Percentiles rank a stretch among this genome's conserved stretches.
These are phyloP conservation scores for grape (Vitis vinifera) DNA, from an alignment of 164 flowering plant species.

Conservation along the genomic window ASM3070453v1 NC_081823.1:4996501-4997000, in stretches of 20 bases:
- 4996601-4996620: too few relatives aligned
- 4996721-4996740: neutral
- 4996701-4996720: neutral
- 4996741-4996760: neutral
- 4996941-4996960: neutral
- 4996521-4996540: too few relatives aligned
- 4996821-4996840: neutral
- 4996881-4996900: neutral
- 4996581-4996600: too few relatives aligned
- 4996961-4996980: neutral
- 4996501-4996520: too few relatives aligned
- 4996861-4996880: neutral
- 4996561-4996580: too few relatives aligned
- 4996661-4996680: neutral
- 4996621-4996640: too few relatives aligned
- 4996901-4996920: too few relatives aligned
- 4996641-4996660: neutral
- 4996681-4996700: neutral
- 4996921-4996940: too few relatives aligned
- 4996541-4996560: too few relatives aligned
- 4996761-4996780: neutral
- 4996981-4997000: slow-evolving; percentile 5
- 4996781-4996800: neutral
- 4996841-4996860: neutral
- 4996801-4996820: neutral